phyloP scores from a whole-genome alignment of 208 protist species.

The Trypanosoma vivax region DNA sequence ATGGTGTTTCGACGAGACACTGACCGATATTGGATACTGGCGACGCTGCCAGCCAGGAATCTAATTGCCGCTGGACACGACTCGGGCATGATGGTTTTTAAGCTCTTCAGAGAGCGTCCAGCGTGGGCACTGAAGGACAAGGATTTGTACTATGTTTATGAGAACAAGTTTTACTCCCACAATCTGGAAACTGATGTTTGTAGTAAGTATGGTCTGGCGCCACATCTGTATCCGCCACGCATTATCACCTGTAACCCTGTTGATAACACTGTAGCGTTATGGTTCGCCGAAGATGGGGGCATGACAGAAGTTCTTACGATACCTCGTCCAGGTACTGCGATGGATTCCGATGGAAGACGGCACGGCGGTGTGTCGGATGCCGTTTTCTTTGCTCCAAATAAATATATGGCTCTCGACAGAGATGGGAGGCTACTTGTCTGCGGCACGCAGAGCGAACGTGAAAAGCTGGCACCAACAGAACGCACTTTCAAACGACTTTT shows the following conservation, averaged over 20 bases:
- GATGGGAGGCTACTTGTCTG: constrained; percentile 80
- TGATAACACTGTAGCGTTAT: constrained; percentile 38
- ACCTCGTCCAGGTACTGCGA: constrained; percentile 20
- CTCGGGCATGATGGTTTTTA: constrained; percentile 96
- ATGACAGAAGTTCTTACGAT: constrained; percentile 27
- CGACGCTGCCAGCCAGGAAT: constrained; percentile 89
- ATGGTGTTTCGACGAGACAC: constrained; percentile 92
- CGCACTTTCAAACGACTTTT: constrained; percentile 74
- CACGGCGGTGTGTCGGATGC: constrained; percentile 47
- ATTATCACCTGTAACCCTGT: constrained; percentile 65
- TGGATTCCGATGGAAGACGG: constrained; percentile 43
- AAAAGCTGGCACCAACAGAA: constrained; percentile 53
- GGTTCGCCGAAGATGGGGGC: constrained; percentile 29
- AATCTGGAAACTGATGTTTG: constrained; percentile 37
- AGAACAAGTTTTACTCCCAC: constrained; percentile 39
- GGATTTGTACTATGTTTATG: constrained; percentile 52
- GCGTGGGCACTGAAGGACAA: constrained; percentile 47
- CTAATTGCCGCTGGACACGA: constrained; percentile 97
- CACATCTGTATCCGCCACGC: constrained; percentile 41
- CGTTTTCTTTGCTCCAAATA: constrained; percentile 93
- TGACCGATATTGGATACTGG: constrained; percentile 98
- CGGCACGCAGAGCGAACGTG: constrained; percentile 74
- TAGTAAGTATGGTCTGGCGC: constrained; percentile 21
- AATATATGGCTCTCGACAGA: constrained; percentile 91
- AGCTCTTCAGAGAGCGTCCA: constrained; percentile 95